Evolutionary conservation across 352 stramenopile genomes (phyloP).

Genomic region (Hyaloperonospora arabidopsidis): DNA sequence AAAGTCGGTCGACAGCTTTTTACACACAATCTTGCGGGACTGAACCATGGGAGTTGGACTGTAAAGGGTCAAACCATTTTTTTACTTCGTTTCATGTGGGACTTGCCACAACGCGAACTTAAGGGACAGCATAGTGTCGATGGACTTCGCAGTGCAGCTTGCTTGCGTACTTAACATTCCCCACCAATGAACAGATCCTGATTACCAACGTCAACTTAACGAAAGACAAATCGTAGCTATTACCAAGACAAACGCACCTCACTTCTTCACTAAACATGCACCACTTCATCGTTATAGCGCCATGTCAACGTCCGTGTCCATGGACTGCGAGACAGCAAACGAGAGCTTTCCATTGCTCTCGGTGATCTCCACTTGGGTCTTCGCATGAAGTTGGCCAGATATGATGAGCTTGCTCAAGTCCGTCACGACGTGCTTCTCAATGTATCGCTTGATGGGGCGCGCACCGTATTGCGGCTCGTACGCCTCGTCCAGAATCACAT

Average conservation of each 20-base stretch:
- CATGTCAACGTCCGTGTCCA: conserved; percentile 34
- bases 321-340: conserved; percentile 40
- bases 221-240: no score
- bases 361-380: conserved; percentile 57
- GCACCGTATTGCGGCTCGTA: conserved; percentile 94
- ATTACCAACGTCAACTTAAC: no score
- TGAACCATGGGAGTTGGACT: conserved; percentile 29
- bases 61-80: no score
- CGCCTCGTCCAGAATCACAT: conserved; percentile 87
- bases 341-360: conserved; percentile 38
- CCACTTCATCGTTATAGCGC: conserved; percentile 17
- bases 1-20: conserved; percentile 77
- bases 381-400: conserved; percentile 40
- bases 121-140: no score
- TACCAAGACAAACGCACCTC: no score
- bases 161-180: no score
- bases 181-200: no score
- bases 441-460: conserved; percentile 92
- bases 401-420: conserved; percentile 72
- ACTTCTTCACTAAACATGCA: not conserved
- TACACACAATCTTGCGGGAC: conserved; percentile 72
- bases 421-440: conserved; percentile 93
- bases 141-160: no score
- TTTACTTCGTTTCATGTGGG: no score
- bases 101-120: no score